These are phyloP conservation scores for Gymnopilus dilepis DNA, from an alignment of 768 basidiomycete species.

Conservation along the genomic window DNA sequence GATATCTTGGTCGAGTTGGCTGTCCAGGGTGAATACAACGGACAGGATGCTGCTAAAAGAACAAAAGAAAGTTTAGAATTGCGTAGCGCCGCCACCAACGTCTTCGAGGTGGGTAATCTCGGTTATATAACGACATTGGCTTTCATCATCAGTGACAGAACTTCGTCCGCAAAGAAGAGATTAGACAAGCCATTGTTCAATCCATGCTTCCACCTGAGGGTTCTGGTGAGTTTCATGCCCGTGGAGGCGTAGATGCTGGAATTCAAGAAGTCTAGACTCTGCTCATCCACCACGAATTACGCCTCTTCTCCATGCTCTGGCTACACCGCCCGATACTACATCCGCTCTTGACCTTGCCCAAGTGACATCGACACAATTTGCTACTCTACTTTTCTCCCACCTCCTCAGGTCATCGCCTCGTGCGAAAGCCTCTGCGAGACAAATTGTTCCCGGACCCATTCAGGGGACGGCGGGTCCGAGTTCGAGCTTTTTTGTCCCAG, in stretches of 20 bases:
- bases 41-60: constrained; percentile 61
- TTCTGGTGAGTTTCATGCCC: constrained; percentile 31
- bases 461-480: constrained; percentile 35
- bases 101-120: constrained; percentile 72
- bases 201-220: constrained; percentile 73
- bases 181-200: constrained; percentile 69
- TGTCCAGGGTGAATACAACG: constrained; percentile 88
- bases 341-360: constrained; percentile 53
- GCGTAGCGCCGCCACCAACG: constrained; percentile 73
- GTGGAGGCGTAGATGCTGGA: constrained; percentile 2
- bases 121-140: neutral
- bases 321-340: constrained; percentile 63
- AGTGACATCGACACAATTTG: constrained; percentile 72
- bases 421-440: constrained; percentile 66
- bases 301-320: constrained; percentile 73
- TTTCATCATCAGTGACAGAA: constrained; percentile 49
- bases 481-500: constrained; percentile 75
- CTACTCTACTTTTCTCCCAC: constrained; percentile 80
- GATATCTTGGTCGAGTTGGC: constrained; percentile 83
- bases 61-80: constrained; percentile 73
- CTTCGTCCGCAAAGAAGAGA: constrained; percentile 76
- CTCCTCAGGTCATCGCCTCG: constrained; percentile 71
- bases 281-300: constrained; percentile 43
- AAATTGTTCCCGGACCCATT: constrained; percentile 58
- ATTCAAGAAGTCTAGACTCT: constrained; percentile 24